A percentile compares a stretch with the other conserved stretches of the same genome.
phyloP scores from a whole-genome alignment of 352 stramenopile species.

The Saprolegnia diclina region DNA sequence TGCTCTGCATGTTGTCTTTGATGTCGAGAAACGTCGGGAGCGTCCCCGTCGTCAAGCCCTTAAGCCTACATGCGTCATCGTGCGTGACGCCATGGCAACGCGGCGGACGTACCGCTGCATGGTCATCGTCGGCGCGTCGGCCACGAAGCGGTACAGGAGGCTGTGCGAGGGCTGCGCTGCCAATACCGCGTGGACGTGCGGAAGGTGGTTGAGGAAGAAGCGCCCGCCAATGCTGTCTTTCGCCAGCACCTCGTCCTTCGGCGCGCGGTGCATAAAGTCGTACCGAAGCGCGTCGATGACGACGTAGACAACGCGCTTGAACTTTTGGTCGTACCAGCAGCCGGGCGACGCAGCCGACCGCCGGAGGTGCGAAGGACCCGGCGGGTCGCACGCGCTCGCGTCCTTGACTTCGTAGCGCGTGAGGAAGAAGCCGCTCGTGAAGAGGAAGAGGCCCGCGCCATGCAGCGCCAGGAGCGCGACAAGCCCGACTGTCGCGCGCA shows the following conservation, averaged over 20 bases:
- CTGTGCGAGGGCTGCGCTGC: constrained; percentile 43
- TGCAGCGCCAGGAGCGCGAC: constrained; percentile 42
- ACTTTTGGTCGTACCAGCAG: constrained; percentile 75
- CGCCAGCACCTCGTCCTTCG: neutral
- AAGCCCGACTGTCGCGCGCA: neutral
- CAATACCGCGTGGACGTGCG: constrained; percentile 68
- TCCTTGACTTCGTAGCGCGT: constrained; percentile 80
- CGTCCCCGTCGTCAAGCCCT: constrained; percentile 95
- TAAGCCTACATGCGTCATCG: constrained; percentile 52
- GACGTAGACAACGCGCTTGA: constrained; percentile 87
- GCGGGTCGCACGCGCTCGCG: constrained; percentile 49
- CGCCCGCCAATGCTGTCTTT: constrained; percentile 18
- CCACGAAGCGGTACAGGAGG: constrained; percentile 91
- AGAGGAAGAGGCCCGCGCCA: constrained; percentile 59
- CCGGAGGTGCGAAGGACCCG: constrained; percentile 17
- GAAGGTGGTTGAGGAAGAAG: constrained; percentile 82
- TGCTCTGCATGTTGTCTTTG: constrained; percentile 88
- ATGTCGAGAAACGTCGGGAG: constrained; percentile 98
- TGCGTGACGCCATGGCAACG: neutral
- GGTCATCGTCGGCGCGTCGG: constrained; percentile 97
- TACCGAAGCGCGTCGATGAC: constrained; percentile 96
- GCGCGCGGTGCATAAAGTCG: constrained; percentile 85
- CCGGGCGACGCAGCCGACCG: neutral
- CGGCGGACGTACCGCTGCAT: constrained; percentile 84
- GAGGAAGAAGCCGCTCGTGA: constrained; percentile 86